phyloP scores from a whole-genome alignment of 2,329 filamentous ascomycete species.

The Fusarium solani-melongenae region DNA sequence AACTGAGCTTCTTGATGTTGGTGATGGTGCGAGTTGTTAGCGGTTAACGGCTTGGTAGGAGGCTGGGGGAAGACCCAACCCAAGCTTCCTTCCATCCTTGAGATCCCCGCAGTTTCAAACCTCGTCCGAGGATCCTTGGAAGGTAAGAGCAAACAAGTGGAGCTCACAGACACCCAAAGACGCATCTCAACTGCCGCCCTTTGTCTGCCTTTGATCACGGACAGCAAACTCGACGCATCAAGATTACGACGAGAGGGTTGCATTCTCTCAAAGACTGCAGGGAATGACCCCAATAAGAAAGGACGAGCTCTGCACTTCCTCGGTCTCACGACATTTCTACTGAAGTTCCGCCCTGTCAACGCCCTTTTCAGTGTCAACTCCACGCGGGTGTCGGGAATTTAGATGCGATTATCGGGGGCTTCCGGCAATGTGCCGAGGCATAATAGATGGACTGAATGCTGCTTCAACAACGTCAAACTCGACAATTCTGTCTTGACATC shows the following conservation, averaged over 20 bases:
- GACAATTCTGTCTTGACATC: neutral
- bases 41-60: neutral
- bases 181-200: neutral
- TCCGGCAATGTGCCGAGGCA: constrained; percentile 29
- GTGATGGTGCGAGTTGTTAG: neutral
- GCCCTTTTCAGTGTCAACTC: constrained; percentile 32
- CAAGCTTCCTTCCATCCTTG: constrained; percentile 8
- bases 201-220: constrained; percentile 4
- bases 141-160: constrained; percentile 1
- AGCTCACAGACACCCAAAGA: neutral
- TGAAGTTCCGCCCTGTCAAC: constrained; percentile 1
- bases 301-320: neutral
- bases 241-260: neutral
- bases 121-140: neutral
- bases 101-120: constrained; percentile 1
- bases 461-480: neutral
- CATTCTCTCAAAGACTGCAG: neutral
- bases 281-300: neutral
- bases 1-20: neutral
- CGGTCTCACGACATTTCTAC: neutral
- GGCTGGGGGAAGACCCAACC: neutral
- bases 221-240: constrained; percentile 1
- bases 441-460: neutral
- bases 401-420: constrained; percentile 35
- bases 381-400: constrained; percentile 17